Percentiles rank a stretch among this genome's conserved stretches.
phyloP scores from a whole-genome alignment of 345 rosid species.

The Moringa oleifera region DNA sequence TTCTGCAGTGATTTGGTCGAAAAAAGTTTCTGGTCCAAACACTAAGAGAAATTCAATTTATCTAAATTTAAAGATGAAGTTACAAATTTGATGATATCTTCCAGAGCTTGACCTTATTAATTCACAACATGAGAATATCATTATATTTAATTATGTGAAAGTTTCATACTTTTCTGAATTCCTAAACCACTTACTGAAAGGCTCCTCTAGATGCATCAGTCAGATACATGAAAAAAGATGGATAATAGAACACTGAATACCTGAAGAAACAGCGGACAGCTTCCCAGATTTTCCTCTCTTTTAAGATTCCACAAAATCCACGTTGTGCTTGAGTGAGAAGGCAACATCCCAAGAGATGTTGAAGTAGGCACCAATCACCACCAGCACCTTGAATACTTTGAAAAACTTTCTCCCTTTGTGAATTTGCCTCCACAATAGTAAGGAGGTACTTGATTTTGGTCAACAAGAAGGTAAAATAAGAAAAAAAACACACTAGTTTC shows the following conservation, averaged over 20 bases:
- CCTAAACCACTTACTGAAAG: no score
- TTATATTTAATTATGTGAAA: no score
- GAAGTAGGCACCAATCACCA: conserved; percentile 82
- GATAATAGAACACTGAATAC: conserved; percentile 23
- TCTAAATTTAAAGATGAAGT: no score
- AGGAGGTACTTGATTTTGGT: conserved; percentile 50
- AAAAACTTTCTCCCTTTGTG: conserved; percentile 58
- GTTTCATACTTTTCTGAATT: no score
- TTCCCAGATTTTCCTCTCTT: conserved; percentile 69
- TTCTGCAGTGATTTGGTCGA: not conserved
- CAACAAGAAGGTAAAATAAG: not conserved
- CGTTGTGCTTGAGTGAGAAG: conserved; percentile 73
- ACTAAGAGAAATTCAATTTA: no score
- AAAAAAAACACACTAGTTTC: conserved; percentile 7
- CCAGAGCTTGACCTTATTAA: no score
- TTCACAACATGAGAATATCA: no score
- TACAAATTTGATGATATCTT: no score
- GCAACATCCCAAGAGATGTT: conserved; percentile 92
- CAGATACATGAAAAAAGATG: no score
- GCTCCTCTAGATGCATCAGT: no score
- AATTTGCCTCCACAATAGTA: conserved; percentile 59
- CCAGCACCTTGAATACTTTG: conserved; percentile 60
- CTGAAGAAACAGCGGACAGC: conserved; percentile 90
- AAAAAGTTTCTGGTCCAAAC: not conserved
- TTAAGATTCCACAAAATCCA: conserved; percentile 46